Evolutionary conservation across 305 asterid genomes (phyloP).

Genomic region (Stenogyne calaminthoides): DNA sequence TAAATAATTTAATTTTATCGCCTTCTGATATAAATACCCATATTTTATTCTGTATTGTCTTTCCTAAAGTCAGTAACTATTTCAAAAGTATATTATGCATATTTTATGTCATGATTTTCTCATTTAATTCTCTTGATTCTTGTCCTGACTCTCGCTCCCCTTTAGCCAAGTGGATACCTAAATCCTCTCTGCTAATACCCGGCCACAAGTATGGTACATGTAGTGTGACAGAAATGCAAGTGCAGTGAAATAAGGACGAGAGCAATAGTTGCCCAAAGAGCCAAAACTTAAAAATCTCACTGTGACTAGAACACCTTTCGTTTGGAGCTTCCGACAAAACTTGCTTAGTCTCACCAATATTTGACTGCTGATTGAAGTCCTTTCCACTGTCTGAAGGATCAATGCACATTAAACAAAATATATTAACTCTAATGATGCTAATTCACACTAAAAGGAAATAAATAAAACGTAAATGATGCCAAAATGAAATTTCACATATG

Average conservation of each 20-base stretch:
- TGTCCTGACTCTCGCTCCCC: slow-evolving; percentile 19
- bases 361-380: slow-evolving; percentile 55
- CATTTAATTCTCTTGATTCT: slow-evolving; percentile 20
- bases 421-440: slow-evolving; percentile 31
- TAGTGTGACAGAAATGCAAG: slow-evolving; percentile 20
- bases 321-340: slow-evolving; percentile 53
- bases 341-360: slow-evolving; percentile 52
- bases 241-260: slow-evolving; percentile 25
- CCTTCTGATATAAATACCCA: not conserved
- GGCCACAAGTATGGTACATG: slow-evolving; percentile 3
- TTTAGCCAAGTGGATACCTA: slow-evolving; percentile 10
- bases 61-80: slow-evolving; percentile 9
- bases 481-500: not conserved
- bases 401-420: slow-evolving; percentile 34
- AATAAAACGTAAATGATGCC: slow-evolving; percentile 5
- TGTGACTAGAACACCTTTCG: slow-evolving; percentile 60
- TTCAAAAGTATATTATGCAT: not conserved
- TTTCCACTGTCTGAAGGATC: slow-evolving; percentile 71
- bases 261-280: slow-evolving; percentile 26
- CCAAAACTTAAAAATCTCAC: slow-evolving; percentile 34
- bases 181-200: slow-evolving; percentile 22
- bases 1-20: not conserved
- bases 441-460: slow-evolving; percentile 26
- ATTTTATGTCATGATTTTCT: slow-evolving; percentile 8
- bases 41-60: not conserved